These are phyloP conservation scores for Stramenopiles sp. DNA, from an alignment of 352 stramenopile genomes.

Conservation along the genomic window DNA sequence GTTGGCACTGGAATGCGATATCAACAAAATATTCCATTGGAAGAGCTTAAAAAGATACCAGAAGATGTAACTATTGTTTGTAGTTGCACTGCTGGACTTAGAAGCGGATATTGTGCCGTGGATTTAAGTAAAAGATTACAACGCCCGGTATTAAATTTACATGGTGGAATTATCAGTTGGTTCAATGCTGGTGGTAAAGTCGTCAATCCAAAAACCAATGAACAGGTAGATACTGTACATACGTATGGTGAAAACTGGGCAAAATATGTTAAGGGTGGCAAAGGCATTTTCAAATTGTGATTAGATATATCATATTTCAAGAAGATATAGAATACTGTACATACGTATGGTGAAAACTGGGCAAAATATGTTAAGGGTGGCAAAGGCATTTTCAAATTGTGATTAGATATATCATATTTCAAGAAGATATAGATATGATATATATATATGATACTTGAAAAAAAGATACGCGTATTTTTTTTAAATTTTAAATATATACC, in stretches of 20 bases:
- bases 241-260: not conserved
- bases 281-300: not conserved
- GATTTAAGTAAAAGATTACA: not conserved
- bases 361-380: not conserved
- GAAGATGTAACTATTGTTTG: not conserved
- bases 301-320: too few species aligned
- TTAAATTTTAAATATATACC: too few species aligned
- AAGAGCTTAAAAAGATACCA: not conserved
- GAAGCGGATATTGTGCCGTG: not conserved
- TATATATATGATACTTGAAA: too few species aligned
- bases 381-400: not conserved
- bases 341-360: not conserved
- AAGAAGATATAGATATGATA: too few species aligned
- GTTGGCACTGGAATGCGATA: not conserved
- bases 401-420: too few species aligned
- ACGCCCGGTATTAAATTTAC: not conserved
- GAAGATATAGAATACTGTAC: too few species aligned
- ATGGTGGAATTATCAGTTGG: not conserved
- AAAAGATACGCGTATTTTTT: too few species aligned
- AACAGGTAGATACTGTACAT: not conserved
- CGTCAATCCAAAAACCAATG: not conserved
- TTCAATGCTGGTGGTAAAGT: not conserved
- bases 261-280: not conserved
- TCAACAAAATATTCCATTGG: not conserved
- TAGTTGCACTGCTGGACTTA: not conserved